Conservation (phyloP, 305 asterid genomes). For the Coffea humblotiana region DNA sequence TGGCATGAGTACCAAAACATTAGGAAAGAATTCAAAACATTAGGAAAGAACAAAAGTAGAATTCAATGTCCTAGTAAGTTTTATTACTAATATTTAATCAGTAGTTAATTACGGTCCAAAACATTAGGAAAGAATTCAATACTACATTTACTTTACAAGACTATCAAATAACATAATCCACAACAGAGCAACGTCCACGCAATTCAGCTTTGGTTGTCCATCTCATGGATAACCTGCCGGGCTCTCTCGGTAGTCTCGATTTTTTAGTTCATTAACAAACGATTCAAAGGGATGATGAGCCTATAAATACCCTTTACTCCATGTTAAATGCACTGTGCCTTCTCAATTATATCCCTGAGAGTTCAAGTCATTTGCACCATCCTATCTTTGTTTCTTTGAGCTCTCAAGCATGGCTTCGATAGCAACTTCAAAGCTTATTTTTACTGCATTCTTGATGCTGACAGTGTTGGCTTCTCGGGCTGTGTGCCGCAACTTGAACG, state of each 20-base stretch:
- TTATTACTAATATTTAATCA: neutral
- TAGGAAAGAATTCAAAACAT: too few species aligned
- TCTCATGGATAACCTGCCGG: conserved; percentile 14
- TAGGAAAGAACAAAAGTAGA: neutral
- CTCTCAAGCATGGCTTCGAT: neutral
- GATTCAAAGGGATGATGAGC: neutral
- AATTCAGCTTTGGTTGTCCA: neutral
- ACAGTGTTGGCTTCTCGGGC: conserved; percentile 3
- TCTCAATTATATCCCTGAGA: neutral
- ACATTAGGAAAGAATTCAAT: neutral
- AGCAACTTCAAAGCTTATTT: neutral
- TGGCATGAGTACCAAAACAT: neutral
- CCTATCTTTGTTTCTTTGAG: neutral
- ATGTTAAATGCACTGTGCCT: neutral
- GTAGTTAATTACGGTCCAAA: neutral
- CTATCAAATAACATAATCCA: neutral
- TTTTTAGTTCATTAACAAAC: neutral
- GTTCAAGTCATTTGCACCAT: neutral
- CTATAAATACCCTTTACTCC: neutral
- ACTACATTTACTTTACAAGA: neutral
- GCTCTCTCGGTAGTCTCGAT: neutral
- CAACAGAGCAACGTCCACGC: conserved; percentile 6
- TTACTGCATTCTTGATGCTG: neutral
- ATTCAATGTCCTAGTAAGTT: neutral
- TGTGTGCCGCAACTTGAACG: conserved; percentile 7